A percentile compares a stretch with the other conserved stretches of the same genome.
Conservation (phyloP, 2,329 filamentous ascomycete species). For the Pseudogymnoascus destructans region DNA sequence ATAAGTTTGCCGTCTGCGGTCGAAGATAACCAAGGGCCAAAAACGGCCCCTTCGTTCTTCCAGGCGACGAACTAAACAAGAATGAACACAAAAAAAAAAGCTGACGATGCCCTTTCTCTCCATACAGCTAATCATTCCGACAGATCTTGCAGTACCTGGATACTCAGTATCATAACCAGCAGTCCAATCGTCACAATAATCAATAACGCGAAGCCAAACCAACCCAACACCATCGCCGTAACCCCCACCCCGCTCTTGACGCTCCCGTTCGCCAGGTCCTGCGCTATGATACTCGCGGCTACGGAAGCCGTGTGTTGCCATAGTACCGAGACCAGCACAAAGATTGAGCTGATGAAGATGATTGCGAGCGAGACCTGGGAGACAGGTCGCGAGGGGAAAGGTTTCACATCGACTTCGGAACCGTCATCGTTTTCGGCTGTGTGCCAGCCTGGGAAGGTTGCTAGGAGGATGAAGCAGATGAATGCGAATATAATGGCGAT, state of each 20-base stretch:
- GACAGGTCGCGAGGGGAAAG: slow-evolving; percentile 82
- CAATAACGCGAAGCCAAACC: slow-evolving; percentile 88
- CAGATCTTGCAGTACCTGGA: slow-evolving; percentile 48
- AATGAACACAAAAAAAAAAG: background rate
- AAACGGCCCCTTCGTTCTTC: background rate
- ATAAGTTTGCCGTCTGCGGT: background rate
- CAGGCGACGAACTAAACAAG: background rate
- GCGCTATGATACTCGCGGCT: slow-evolving; percentile 81
- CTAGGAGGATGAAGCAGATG: slow-evolving; percentile 84
- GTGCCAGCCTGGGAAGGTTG: slow-evolving; percentile 96
- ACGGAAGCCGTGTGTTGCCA: slow-evolving; percentile 97
- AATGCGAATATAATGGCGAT: slow-evolving; percentile 97
- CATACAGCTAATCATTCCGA: slow-evolving; percentile 26
- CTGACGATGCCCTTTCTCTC: background rate
- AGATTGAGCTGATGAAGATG: slow-evolving; percentile 67
- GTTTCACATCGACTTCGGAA: slow-evolving; percentile 81
- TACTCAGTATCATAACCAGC: slow-evolving; percentile 92
- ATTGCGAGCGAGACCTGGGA: slow-evolving; percentile 87
- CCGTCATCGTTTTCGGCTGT: slow-evolving; percentile 72
- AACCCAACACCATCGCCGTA: slow-evolving; percentile 90
- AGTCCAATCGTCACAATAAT: slow-evolving; percentile 93
- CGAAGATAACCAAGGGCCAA: background rate
- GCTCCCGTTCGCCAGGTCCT: slow-evolving; percentile 83
- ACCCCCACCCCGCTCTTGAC: slow-evolving; percentile 83
- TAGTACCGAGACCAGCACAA: slow-evolving; percentile 60